These are phyloP conservation scores for Corylus avellana DNA, from an alignment of 306 rosid species.

Conservation along the genomic window DNA sequence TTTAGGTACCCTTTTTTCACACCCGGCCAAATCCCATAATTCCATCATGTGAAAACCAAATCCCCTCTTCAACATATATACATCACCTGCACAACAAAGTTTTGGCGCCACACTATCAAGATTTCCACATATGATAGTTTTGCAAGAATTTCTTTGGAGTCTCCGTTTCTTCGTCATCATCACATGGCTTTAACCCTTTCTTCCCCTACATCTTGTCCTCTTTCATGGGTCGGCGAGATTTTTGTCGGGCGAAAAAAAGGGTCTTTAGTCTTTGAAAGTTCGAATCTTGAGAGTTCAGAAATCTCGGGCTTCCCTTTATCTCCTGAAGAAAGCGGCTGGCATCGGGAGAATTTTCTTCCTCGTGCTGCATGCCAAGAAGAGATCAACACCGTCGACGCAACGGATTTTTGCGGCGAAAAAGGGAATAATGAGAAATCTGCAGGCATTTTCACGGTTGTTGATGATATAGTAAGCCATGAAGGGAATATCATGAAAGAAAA, in stretches of 20 bases:
- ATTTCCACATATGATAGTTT: slow-evolving; percentile 7
- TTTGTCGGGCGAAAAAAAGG: neutral
- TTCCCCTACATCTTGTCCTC: slow-evolving; percentile 26
- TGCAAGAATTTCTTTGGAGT: slow-evolving; percentile 8
- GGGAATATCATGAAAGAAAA: neutral
- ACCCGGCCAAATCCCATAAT: too few relatives aligned
- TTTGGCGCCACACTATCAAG: neutral
- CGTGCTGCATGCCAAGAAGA: neutral
- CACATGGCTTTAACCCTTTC: slow-evolving; percentile 23
- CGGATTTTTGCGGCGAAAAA: neutral
- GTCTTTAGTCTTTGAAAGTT: neutral
- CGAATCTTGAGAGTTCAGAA: neutral
- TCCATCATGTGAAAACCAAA: neutral
- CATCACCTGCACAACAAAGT: neutral
- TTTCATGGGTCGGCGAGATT: neutral
- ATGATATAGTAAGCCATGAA: neutral
- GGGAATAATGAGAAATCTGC: neutral
- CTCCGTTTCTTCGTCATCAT: slow-evolving; percentile 16
- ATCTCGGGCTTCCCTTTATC: neutral
- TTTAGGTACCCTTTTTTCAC: neutral
- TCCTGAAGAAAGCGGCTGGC: neutral
- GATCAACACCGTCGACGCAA: neutral
- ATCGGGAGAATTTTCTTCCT: neutral
- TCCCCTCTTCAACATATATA: neutral
- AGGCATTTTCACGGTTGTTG: neutral